Evolutionary conservation across 2,329 filamentous ascomycete genomes (phyloP).

Genomic region (Xylariales sp.): DNA sequence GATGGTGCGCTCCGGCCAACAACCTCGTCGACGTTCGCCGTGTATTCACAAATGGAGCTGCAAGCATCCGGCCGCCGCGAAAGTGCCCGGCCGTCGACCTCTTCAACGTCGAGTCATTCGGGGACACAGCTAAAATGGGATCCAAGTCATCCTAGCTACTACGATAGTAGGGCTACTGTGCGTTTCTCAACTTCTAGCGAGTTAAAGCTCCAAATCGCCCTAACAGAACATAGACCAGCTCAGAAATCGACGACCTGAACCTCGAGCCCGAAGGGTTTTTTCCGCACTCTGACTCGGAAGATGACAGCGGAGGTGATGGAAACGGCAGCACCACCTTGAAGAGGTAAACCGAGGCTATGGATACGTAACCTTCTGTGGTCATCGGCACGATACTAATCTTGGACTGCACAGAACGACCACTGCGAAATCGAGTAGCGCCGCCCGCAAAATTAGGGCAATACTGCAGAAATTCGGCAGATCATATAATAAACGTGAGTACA

Average conservation of each 20-base stretch:
- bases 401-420: conserved; percentile 20
- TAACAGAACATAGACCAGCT: conserved; percentile 29
- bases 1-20: conserved; percentile 19
- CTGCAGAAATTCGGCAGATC: conserved; percentile 42
- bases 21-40: conserved; percentile 18
- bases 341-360: conserved; percentile 22
- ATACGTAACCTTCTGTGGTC: neutral
- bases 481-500: conserved; percentile 42
- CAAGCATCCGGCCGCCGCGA: conserved; percentile 16
- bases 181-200: conserved; percentile 3
- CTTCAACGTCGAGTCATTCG: conserved; percentile 31
- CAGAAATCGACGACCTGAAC: conserved; percentile 34
- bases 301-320: conserved; percentile 36
- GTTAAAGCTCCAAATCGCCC: conserved; percentile 2
- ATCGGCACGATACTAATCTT: conserved; percentile 4
- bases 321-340: conserved; percentile 18
- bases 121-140: conserved; percentile 31
- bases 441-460: conserved; percentile 39
- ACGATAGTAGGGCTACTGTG: conserved; percentile 30
- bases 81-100: conserved; percentile 23
- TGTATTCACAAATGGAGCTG: conserved; percentile 24
- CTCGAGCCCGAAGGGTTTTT: conserved; percentile 40
- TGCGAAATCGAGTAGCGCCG: conserved; percentile 23
- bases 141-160: conserved; percentile 21
- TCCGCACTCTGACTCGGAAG: conserved; percentile 43